Evolutionary conservation across 2,329 filamentous ascomycete species (phyloP), one percentile per base, ranked within the genome.

Genomic region (Apiospora rasikravindrae): DNA sequence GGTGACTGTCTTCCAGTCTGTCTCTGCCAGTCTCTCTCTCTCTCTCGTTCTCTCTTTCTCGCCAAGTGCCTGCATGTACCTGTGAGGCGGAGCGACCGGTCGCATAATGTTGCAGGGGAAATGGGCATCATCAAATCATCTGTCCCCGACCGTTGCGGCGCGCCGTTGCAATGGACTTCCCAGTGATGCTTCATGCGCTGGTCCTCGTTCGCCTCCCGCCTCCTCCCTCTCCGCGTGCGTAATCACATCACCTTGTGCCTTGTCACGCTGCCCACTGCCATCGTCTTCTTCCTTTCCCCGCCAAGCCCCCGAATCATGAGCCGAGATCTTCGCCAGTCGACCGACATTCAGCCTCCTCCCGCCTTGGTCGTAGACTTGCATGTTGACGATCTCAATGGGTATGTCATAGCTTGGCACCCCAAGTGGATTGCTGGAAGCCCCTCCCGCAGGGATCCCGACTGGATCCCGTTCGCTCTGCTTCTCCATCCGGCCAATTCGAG

Each of bases 71-170:
- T n/a, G n/a, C n/a, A n/a, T n/a, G n/a, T n/a, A n/a, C n/a, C n/a
- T n/a, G n/a, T 40, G 57, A 64, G 57, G 57, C 57, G 57, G 57
- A 64, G 57, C 29, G 7, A n/a, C 16, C 57, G 57, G 57, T 33
- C 57, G 57, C 57, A 64, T 64, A 64, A 64, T 64, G 57, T 64
- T n/a, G 57, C 57, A 64, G 57, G 57, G 57, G 57, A 40, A 6
- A 40, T 64, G 57, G 57, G 57, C 57, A 40, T 64, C 57, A 40
- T 40, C 29, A 64, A 40, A 64, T 64, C 57, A 64, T 64, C 57
- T 64, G 4, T 64, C 11, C 33, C 5, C 33, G 29, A 61, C 53
- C 29, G 53, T 61, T 61, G 29, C 29, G 53, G 29, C 29, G 29
- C 29, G 53, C 29, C 29, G 53, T 57, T 57, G 51, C 26, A 57